Conservation (phyloP, 1,139 yeast genomes). For the Kluyveromyces sp. region DNA sequence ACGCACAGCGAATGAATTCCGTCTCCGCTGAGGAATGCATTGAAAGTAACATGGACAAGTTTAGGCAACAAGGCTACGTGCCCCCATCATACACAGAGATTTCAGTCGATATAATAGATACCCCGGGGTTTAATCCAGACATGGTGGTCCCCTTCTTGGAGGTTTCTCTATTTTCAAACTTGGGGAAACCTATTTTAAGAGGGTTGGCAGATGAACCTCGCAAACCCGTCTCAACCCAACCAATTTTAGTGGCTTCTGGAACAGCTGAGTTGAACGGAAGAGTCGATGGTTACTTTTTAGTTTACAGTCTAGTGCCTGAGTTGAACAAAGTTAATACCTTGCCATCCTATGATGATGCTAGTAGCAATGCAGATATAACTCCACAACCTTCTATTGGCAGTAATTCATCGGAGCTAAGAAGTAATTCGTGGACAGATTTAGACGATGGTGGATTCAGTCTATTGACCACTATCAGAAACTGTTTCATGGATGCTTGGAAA, state of each 20-base stretch:
- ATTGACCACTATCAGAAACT: constrained; percentile 41
- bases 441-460: constrained; percentile 38
- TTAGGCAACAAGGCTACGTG: constrained; percentile 21
- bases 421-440: constrained; percentile 12
- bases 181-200: constrained; percentile 50
- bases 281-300: constrained; percentile 64
- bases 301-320: constrained; percentile 61
- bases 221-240: constrained; percentile 54
- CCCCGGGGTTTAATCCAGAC: constrained; percentile 60
- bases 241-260: constrained; percentile 67
- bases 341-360: constrained; percentile 38
- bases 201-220: constrained; percentile 64
- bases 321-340: constrained; percentile 34
- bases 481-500: constrained; percentile 66
- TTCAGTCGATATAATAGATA: constrained; percentile 59
- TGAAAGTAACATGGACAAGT: constrained; percentile 10
- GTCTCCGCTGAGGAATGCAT: constrained; percentile 1
- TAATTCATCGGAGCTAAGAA: constrained; percentile 4
- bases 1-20: neutral
- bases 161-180: constrained; percentile 53
- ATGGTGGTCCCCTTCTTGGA: constrained; percentile 68
- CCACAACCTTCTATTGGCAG: neutral
- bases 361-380: neutral
- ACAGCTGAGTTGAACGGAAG: constrained; percentile 68
- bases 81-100: constrained; percentile 51